Percentiles rank a stretch among this genome's conserved stretches.
These are phyloP conservation scores for Aspergillus japonicus DNA, from an alignment of 2,329 filamentous ascomycete genomes.

Conservation along the genomic window DNA sequence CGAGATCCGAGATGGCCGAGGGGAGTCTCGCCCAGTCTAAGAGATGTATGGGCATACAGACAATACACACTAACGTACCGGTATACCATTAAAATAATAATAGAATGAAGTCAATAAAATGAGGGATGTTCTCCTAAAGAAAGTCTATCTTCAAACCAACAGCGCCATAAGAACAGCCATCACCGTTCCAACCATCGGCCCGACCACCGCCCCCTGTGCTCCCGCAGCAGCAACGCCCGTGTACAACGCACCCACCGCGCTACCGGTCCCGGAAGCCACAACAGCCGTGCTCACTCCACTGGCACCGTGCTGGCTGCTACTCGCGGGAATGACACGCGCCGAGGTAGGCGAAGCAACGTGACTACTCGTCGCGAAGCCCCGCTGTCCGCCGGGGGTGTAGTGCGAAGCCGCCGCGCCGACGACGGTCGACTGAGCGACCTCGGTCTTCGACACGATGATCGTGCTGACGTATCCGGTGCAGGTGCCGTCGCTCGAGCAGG, in stretches of 20 bases:
- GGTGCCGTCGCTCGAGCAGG: slow-evolving; percentile 20
- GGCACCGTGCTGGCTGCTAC: not conserved
- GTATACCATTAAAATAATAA: no score
- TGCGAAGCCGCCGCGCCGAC: no score
- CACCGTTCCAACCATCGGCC: not conserved
- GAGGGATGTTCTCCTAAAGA: no score
- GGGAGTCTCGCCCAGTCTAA: no score
- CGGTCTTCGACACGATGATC: slow-evolving; percentile 17
- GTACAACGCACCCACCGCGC: not conserved
- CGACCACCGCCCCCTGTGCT: not conserved
- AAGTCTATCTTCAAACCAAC: not conserved
- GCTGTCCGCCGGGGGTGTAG: not conserved
- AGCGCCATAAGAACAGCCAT: not conserved
- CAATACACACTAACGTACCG: no score
- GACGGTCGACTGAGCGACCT: not conserved
- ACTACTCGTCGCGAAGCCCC: not conserved
- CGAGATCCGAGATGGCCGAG: no score
- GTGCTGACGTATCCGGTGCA: slow-evolving; percentile 16
- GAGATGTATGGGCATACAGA: no score
- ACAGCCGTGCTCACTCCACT: not conserved
- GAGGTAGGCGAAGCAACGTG: not conserved
- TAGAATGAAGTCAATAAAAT: no score
- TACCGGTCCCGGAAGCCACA: not conserved
- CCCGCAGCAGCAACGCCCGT: not conserved
- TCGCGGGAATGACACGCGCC: not conserved